Evolutionary conservation across 352 stramenopile genomes (phyloP).

Genomic region (Lagenidium giganteum): DNA sequence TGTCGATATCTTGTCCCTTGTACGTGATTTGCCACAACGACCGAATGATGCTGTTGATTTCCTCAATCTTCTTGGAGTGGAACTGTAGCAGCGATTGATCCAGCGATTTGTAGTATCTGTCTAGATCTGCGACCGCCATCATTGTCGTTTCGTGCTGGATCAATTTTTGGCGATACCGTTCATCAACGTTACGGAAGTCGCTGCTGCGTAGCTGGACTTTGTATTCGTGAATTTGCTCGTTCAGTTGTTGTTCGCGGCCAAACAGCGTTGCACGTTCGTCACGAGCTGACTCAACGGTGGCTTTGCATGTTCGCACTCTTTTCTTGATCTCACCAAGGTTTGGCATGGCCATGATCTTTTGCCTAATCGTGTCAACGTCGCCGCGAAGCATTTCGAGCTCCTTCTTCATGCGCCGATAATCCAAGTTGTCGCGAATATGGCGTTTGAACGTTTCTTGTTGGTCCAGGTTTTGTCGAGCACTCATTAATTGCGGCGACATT

Average conservation of each 20-base stretch:
- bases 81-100: conserved; percentile 95
- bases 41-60: conserved; percentile 98
- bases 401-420: conserved; percentile 46
- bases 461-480: conserved; percentile 26
- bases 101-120: conserved; percentile 93
- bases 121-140: conserved; percentile 93
- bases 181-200: conserved; percentile 91
- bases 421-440: conserved; percentile 63
- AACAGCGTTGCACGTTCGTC: conserved; percentile 23
- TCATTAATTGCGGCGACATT: conserved; percentile 36
- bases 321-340: conserved; percentile 28
- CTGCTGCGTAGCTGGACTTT: conserved; percentile 35
- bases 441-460: conserved; percentile 50
- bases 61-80: conserved; percentile 96
- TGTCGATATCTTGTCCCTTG: conserved; percentile 98
- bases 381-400: conserved; percentile 29
- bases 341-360: conserved; percentile 37
- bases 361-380: conserved; percentile 25
- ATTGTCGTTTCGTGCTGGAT: conserved; percentile 94
- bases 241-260: conserved; percentile 42
- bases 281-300: conserved; percentile 14
- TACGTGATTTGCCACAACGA: conserved; percentile 97
- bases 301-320: conserved; percentile 22
- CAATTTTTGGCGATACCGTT: conserved; percentile 86
- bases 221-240: conserved; percentile 35